phyloP scores from a whole-genome alignment of 768 basidiomycete species.

The Daedalea quercina region DNA sequence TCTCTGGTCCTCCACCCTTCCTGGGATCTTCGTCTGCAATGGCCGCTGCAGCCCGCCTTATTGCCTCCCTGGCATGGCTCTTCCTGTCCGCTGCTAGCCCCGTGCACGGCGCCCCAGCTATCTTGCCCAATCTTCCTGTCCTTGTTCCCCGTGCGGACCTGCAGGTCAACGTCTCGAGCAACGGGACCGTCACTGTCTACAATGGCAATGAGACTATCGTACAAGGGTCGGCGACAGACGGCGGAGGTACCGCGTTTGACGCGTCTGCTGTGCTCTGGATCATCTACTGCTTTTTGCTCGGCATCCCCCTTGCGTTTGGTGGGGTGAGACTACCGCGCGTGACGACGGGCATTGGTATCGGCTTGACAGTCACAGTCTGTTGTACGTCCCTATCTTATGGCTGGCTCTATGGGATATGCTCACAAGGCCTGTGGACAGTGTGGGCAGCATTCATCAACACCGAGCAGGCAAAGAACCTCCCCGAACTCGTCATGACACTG shows the following conservation, averaged over 20 bases:
- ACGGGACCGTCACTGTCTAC: slow-evolving; percentile 36
- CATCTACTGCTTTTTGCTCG: slow-evolving; percentile 41
- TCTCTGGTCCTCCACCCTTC: not conserved
- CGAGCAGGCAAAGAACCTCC: slow-evolving; percentile 37
- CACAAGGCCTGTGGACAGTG: slow-evolving; percentile 26
- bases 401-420: slow-evolving; percentile 24
- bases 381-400: slow-evolving; percentile 11
- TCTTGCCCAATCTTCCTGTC: not conserved
- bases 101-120: slow-evolving; percentile 6
- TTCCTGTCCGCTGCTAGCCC: slow-evolving; percentile 5
- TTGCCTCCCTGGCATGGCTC: slow-evolving; percentile 10
- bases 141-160: slow-evolving; percentile 5
- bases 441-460: slow-evolving; percentile 63
- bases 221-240: slow-evolving; percentile 55
- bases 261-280: slow-evolving; percentile 53
- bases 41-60: slow-evolving; percentile 13
- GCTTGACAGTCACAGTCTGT: slow-evolving; percentile 41
- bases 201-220: slow-evolving; percentile 39
- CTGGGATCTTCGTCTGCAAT: slow-evolving; percentile 8
- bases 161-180: slow-evolving; percentile 10
- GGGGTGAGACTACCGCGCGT: slow-evolving; percentile 54
- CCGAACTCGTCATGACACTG: slow-evolving; percentile 44
- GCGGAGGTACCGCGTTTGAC: slow-evolving; percentile 41
- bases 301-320: slow-evolving; percentile 45
- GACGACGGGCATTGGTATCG: slow-evolving; percentile 49